These are phyloP conservation scores for Magnaporthiopsis incrustans DNA, from an alignment of 2,329 filamentous ascomycete genomes.

Conservation along the genomic window DNA sequence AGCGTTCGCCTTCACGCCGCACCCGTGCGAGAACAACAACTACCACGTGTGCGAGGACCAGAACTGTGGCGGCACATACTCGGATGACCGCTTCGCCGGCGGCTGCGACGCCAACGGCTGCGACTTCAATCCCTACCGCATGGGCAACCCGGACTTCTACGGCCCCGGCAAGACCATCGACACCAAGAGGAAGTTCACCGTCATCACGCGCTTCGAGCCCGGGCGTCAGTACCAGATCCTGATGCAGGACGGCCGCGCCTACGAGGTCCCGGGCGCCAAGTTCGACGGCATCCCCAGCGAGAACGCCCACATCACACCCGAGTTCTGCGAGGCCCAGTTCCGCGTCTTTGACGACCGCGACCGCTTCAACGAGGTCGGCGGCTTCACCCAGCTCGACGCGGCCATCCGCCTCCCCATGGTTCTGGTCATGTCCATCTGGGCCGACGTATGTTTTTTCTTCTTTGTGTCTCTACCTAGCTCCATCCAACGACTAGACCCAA, in stretches of 20 bases:
- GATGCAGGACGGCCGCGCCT: constrained; percentile 47
- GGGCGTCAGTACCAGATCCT: constrained; percentile 46
- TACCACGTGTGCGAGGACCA: constrained; percentile 39
- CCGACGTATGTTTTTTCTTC: constrained; percentile 19
- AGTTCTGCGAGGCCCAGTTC: constrained; percentile 48
- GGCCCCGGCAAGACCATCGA: constrained; percentile 49
- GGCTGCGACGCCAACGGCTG: constrained; percentile 59
- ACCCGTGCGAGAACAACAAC: constrained; percentile 44
- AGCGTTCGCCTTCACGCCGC: constrained; percentile 53
- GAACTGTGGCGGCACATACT: constrained; percentile 40
- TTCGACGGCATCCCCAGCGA: constrained; percentile 15
- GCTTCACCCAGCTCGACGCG: constrained; percentile 41
- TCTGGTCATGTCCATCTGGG: constrained; percentile 53
- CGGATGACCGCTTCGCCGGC: constrained; percentile 44
- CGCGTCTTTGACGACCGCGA: constrained; percentile 41
- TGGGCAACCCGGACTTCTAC: constrained; percentile 53
- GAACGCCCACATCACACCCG: constrained; percentile 37
- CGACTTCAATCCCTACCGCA: constrained; percentile 60
- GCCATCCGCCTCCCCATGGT: constrained; percentile 51
- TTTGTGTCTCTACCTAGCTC: not conserved
- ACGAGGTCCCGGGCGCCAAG: constrained; percentile 35
- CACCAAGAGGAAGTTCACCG: constrained; percentile 49
- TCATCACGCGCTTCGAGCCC: constrained; percentile 51
- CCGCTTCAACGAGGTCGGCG: constrained; percentile 44
- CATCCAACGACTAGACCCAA: too few relatives aligned